These are phyloP conservation scores for Solanum clarkiae DNA, from an alignment of 257 asterid genomes.

Conservation along the genomic window DNA sequence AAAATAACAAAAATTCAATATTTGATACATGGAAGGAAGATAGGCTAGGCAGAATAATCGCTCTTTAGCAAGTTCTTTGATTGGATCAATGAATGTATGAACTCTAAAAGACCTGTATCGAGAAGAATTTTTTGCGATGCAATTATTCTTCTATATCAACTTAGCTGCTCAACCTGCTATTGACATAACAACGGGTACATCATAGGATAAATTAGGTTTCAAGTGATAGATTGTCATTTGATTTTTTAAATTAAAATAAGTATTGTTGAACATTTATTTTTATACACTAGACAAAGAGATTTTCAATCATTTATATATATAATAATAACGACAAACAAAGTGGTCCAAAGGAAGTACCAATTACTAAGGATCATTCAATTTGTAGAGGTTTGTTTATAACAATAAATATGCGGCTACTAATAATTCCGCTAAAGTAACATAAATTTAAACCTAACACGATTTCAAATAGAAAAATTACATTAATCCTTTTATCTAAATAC, in stretches of 20 bases:
- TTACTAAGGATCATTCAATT: not conserved
- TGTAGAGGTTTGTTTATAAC: not conserved
- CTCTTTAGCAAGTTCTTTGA: too few relatives aligned
- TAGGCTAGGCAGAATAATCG: too few relatives aligned
- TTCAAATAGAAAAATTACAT: too few relatives aligned
- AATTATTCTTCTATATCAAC: not conserved
- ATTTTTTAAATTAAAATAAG: not conserved
- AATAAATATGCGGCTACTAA: too few relatives aligned
- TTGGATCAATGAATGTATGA: too few relatives aligned
- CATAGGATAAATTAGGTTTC: not conserved
- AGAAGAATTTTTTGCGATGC: not conserved
- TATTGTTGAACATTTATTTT: too few relatives aligned
- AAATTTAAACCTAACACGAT: too few relatives aligned
- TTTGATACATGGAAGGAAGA: too few relatives aligned
- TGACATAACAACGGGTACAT: not conserved
- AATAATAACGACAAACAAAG: not conserved
- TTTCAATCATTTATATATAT: not conserved
- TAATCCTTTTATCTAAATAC: not conserved
- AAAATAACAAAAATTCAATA: too few relatives aligned
- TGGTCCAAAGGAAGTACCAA: not conserved
- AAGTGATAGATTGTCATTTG: not conserved
- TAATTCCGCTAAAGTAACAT: too few relatives aligned
- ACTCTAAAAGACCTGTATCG: not conserved
- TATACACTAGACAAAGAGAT: not conserved
- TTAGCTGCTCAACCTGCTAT: not conserved